These are phyloP conservation scores for Aspergillus coremiiformis DNA, from an alignment of 495 filamentous ascomycete genomes.

Conservation along the genomic window DNA sequence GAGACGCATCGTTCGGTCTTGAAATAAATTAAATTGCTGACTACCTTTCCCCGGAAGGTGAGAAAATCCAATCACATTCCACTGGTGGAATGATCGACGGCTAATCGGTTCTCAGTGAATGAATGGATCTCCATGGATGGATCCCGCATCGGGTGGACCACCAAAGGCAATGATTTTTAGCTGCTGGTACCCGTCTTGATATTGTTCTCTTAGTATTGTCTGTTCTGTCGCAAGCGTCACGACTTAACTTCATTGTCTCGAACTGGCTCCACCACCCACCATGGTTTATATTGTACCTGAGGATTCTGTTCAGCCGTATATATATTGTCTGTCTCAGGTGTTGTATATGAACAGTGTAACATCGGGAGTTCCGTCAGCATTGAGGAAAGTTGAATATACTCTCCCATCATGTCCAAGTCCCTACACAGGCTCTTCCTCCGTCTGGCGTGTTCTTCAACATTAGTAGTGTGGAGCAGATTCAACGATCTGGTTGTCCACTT, in stretches of 20 bases:
- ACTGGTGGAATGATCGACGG: not conserved
- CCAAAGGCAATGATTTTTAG: not conserved
- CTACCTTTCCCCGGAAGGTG: too few species aligned
- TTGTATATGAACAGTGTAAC: constrained; percentile 12
- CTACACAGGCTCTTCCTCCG: constrained; percentile 2
- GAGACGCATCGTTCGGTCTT: too few species aligned
- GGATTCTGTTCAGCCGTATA: not conserved
- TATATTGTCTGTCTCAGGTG: constrained; percentile 25
- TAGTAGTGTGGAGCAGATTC: not conserved
- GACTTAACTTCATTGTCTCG: not conserved
- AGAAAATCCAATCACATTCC: not conserved
- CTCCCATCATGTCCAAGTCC: not conserved
- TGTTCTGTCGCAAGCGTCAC: not conserved
- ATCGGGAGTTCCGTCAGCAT: too few species aligned
- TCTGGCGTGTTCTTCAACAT: not conserved
- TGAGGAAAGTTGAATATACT: too few species aligned
- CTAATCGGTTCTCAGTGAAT: too few species aligned
- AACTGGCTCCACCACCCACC: not conserved
- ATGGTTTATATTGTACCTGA: constrained; percentile 19
- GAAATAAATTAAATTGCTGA: not conserved
- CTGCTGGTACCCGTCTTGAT: constrained; percentile 8
- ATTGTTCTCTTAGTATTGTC: constrained; percentile 19
- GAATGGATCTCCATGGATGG: too few species aligned
- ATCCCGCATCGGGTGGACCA: too few species aligned
- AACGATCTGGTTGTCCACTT: not conserved